Base-by-base conservation (phyloP, 495 filamentous ascomycete genomes). In the Corynascus novoguineensis region DNA sequence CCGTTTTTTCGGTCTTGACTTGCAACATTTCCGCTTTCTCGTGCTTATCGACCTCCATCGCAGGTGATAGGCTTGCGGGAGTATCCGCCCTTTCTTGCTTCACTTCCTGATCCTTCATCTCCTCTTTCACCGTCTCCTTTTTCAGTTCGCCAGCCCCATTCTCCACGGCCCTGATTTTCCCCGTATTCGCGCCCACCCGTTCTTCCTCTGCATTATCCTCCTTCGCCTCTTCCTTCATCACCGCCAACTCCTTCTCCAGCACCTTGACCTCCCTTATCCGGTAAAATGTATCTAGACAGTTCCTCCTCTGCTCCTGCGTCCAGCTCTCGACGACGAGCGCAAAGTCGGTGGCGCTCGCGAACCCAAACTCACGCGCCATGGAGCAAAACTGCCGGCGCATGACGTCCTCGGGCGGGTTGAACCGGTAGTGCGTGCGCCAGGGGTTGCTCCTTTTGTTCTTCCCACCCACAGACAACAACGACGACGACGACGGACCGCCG, bases 281-380 rank as follows among this genome's bases (percentile, higher is more conserved):
- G 73, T 98, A 97, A 78, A 95, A 97, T 35, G 70, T 74, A 50
- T 96, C 89, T 56, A 98, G 75, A 69, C 83, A 90, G 50, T 84
- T 82, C 63, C 87, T 77, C 66, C 93, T 68, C 72, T 95, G 81
- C 63, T 85, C 88, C 73, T 92, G 90, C 56, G 89, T 96, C 91
- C 90, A 93, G 25, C 87, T 82, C 71, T 98, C 93, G 12, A 98
- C 93, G 9, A 90, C 86, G 42, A 96, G 78, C 44, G 92, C 95
- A 80, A 98, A 98, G 61, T 95, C 88, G 7, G 82, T 87, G 7
- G 83, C 84, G 72, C 82, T 83, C 6, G 75, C 68, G 67, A 90
- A 96, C 37, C 89, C 89, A 71, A 90, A 87, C 41, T 78, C 78
- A 64, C 77, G 78, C 8, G 90, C 89, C 89, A 97, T 96, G 19